phyloP scores from a whole-genome alignment of 176 grass and related monocot genomes.

The Thalia dealbata region DNA sequence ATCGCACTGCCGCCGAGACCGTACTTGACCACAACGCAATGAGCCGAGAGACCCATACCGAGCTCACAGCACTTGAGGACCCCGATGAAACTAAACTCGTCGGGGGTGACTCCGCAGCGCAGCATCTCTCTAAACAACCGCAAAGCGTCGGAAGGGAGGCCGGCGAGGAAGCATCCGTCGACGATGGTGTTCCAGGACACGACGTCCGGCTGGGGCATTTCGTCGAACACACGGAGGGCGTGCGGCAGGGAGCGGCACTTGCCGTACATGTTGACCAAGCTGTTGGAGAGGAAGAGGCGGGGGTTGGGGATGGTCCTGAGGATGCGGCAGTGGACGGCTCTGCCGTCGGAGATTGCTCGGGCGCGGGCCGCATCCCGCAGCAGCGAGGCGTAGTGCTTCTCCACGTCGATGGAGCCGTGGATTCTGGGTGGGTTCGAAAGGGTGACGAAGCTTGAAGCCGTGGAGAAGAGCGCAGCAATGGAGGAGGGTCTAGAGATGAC shows the following conservation, averaged over 20 bases:
- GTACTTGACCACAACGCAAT: slow-evolving; percentile 7
- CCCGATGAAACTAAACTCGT: slow-evolving; percentile 7
- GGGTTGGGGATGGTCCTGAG: not conserved
- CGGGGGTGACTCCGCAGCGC: not conserved
- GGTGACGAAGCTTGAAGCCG: not conserved
- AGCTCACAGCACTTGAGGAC: slow-evolving; percentile 13
- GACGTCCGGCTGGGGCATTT: slow-evolving; percentile 3
- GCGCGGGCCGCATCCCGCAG: not conserved
- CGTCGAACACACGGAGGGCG: not conserved
- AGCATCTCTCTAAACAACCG: slow-evolving; percentile 4
- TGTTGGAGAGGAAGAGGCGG: slow-evolving; percentile 1
- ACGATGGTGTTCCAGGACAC: slow-evolving; percentile 15
- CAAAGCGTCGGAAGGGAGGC: not conserved
- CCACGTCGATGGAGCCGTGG: not conserved
- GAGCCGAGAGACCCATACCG: slow-evolving; percentile 1
- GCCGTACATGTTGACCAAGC: slow-evolving; percentile 1
- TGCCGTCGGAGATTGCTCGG: not conserved
- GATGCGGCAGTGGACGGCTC: slow-evolving; percentile 1
- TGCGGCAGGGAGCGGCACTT: not conserved
- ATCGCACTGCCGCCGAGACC: slow-evolving; percentile 15
- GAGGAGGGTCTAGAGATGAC: not conserved
- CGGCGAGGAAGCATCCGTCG: slow-evolving; percentile 1
- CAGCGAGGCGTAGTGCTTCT: not conserved
- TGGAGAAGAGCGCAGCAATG: not conserved
- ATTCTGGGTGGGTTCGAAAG: not conserved